Conservation (phyloP, 2,329 filamentous ascomycete genomes). For the Clonostachys byssicola region DNA sequence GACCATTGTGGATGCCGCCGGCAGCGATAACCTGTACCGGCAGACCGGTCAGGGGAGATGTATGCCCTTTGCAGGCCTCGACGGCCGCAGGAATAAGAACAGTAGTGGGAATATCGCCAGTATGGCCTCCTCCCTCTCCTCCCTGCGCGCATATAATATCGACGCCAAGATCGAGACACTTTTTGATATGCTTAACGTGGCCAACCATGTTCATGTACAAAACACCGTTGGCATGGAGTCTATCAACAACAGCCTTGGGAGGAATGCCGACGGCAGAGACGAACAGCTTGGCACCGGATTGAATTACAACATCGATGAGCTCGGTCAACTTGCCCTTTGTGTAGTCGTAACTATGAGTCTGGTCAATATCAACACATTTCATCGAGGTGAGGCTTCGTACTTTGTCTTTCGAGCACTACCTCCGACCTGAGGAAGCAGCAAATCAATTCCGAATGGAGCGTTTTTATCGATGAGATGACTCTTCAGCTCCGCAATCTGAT, state of each 20-base stretch:
- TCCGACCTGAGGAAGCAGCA: constrained; percentile 86
- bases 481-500: constrained; percentile 84
- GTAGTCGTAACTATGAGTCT: constrained; percentile 65
- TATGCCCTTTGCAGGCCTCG: constrained; percentile 72
- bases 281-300: constrained; percentile 77
- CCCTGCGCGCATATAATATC: constrained; percentile 92
- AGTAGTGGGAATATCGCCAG: constrained; percentile 77
- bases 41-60: constrained; percentile 63
- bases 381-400: too few species aligned
- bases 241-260: constrained; percentile 65
- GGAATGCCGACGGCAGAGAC: constrained; percentile 86
- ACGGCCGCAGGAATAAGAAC: constrained; percentile 83
- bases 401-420: constrained; percentile 82
- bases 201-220: constrained; percentile 97
- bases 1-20: constrained; percentile 78
- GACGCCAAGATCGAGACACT: constrained; percentile 79
- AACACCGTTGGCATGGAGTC: constrained; percentile 74
- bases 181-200: constrained; percentile 83
- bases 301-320: constrained; percentile 80
- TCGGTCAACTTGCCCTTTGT: constrained; percentile 84
- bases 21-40: constrained; percentile 83
- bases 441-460: constrained; percentile 79
- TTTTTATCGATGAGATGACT: constrained; percentile 61
- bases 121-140: constrained; percentile 89
- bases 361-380: too few species aligned